Conservation (phyloP, 495 filamentous ascomycete species). For the Cercophora samala region DNA sequence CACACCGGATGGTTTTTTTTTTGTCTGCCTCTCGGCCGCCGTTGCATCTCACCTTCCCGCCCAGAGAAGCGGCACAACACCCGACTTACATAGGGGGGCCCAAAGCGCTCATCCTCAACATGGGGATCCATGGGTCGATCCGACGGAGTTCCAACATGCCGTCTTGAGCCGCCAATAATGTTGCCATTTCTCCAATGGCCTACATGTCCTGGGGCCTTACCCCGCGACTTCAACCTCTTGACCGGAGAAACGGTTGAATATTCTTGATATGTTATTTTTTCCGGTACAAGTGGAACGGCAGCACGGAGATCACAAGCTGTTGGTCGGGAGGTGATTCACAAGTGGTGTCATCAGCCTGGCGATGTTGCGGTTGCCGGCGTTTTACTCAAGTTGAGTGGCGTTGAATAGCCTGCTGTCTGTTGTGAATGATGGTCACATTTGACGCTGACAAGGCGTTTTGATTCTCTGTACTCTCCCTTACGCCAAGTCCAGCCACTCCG, state of each 20-base stretch:
- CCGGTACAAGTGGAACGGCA: not conserved
- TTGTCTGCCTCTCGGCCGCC: conserved; percentile 18
- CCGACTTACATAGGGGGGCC: conserved; percentile 8
- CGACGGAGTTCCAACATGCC: conserved; percentile 19
- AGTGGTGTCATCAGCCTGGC: not conserved
- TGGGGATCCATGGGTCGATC: conserved; percentile 23
- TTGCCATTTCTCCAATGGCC: not conserved
- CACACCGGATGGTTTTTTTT: not conserved
- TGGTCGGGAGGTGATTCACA: not conserved
- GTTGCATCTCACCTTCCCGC: conserved; percentile 23
- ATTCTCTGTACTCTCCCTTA: not conserved
- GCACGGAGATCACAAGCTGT: not conserved
- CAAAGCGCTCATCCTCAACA: conserved; percentile 29
- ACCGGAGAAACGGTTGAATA: not conserved
- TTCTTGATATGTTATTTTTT: not conserved
- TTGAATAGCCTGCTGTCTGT: not conserved
- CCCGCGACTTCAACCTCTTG: conserved; percentile 1
- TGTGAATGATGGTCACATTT: not conserved
- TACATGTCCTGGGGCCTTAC: not conserved
- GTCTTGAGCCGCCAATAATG: conserved; percentile 21
- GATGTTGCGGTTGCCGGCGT: conserved; percentile 2
- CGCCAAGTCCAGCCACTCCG: conserved; percentile 3
- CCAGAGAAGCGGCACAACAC: conserved; percentile 17
- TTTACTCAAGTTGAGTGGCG: conserved; percentile 1
- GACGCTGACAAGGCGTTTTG: not conserved